Evolutionary conservation across 2,329 filamentous ascomycete species (phyloP), one percentile per base, ranked within the genome.

Genomic region (Calonectria henricotiae): DNA sequence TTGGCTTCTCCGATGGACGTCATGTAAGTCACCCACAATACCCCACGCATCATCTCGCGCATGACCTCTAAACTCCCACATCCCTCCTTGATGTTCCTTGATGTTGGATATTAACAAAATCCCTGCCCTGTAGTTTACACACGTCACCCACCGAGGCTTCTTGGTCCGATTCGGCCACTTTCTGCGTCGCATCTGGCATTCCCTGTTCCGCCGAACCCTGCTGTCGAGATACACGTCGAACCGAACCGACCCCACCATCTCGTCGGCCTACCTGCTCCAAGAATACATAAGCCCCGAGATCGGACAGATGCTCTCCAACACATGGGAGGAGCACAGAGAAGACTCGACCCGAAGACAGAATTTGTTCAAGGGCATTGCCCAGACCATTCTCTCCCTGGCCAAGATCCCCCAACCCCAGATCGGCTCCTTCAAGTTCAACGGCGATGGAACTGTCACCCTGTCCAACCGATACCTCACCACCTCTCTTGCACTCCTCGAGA

Each of bases 401-500:
- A 71, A 73, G 30, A 20, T 76, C 4, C 74, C 74, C 7, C 73
- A 75, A 20, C 58, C 72, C 7, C 49, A 49, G 7, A 77, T 77
- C 47, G 73, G 75, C n/a, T 77, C 73, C 15, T 74, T 75, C 17
- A 51, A 44, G 44, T 75, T 77, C 44, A 65, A 76, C 39, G 47
- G 41, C 4, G 74, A 77, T 60, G 77, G 79, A 41, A 80, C 78
- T 23, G 74, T 83, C 13, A 61, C 76, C 17, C 73, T 82, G 55
- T 74, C 77, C 46, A 82, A 76, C 43, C 72, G 74, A 15, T 71
- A 68, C 5, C 46, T 77, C 3, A 71, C 71, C 15, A 73, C 68
- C 37, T 32, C 70, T 5, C 67, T 74, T 43, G 55, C 62, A n/a
- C 70, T 76, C n/a, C 66, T 77, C 35, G 73, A 83, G 69, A 82